Evolutionary conservation across 2,329 filamentous ascomycete genomes (phyloP).

Genomic region (Coleophoma cylindrospora): DNA sequence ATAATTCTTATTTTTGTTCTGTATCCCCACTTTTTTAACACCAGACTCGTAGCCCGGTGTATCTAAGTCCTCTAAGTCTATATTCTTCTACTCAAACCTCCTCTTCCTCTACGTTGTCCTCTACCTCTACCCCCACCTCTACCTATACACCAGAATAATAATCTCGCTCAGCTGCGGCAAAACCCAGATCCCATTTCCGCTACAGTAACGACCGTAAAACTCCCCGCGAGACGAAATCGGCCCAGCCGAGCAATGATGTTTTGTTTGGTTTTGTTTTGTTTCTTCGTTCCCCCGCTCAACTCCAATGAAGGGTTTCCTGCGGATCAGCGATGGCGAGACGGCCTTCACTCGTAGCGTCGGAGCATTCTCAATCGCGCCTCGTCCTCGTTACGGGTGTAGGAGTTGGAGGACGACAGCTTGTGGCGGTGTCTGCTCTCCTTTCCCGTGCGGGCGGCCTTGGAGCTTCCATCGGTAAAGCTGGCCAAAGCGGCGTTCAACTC

Average conservation of each 20-base stretch:
- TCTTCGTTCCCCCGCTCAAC: not conserved
- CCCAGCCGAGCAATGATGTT: not conserved
- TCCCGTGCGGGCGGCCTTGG: not conserved
- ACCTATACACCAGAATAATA: not conserved
- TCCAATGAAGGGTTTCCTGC: not conserved
- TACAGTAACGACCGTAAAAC: not conserved
- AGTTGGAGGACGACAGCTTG: not conserved
- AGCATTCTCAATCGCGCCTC: not conserved
- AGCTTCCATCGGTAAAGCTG: not conserved
- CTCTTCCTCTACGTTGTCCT: not conserved
- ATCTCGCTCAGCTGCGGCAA: not conserved
- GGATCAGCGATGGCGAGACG: not conserved
- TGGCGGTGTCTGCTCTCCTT: not conserved
- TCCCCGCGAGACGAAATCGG: not conserved
- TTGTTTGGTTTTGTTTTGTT: not conserved
- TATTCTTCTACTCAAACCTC: not conserved
- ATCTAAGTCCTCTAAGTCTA: not conserved
- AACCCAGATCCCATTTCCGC: not conserved
- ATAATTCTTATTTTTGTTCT: no score
- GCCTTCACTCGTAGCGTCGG: not conserved
- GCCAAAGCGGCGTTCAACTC: not conserved
- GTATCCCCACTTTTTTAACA: no score
- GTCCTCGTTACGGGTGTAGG: not conserved
- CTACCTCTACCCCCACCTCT: not conserved
- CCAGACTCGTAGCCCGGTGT: no score